Evolutionary conservation across 1,284 basidiomycete genomes (phyloP), one percentile per base, ranked within the genome.

Genomic region (Marasmius oreades): DNA sequence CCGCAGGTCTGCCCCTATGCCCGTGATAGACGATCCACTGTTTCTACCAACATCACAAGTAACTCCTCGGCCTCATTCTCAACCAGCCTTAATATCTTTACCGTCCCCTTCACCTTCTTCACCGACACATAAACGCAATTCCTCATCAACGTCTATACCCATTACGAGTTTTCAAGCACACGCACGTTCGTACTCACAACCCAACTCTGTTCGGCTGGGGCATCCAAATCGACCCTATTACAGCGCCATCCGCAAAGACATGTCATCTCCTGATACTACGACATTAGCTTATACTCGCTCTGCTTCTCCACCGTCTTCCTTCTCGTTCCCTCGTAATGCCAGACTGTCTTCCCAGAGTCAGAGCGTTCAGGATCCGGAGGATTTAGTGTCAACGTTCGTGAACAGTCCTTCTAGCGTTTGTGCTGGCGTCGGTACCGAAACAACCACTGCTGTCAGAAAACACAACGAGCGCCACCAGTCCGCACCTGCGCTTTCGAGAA

Each of bases 201-300:
- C 47, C 47, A 50, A 50, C 18, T n/a, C 31, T 11, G 26, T 26
- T 20, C 24, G 47, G 47, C 23, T 50, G 5, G 47, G 47, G 1
- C 47, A 50, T n/a, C 47, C 47, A 2, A 50, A 26, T n/a, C 47
- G 47, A 50, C 47, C 47, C n/a, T 50, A 50, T 31, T 50, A 50
- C 16, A 50, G 47, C n/a, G 47, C 28, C 24, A 50, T 50, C 2
- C 47, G 47, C 7, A 50, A 50, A 20, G 28, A 50, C 47, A 50
- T 50, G 47, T 50, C 47, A n/a, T 31, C 47, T 12, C 47, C 47
- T 50, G 18, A n/a, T 31, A 12, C 47, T 12, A 20, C 12, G 8
- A 50, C 24, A 12, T 23, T 45, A 14, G 14, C 37, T 39, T 16
- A 14, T n/a, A 7, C 39, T 6, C 39, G 39, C n/a, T 2, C 39